A percentile compares a stretch with the other conserved stretches of the same genome.
Evolutionary conservation across 257 asterid genomes (phyloP).

Genomic region (Cordia subcordata): DNA sequence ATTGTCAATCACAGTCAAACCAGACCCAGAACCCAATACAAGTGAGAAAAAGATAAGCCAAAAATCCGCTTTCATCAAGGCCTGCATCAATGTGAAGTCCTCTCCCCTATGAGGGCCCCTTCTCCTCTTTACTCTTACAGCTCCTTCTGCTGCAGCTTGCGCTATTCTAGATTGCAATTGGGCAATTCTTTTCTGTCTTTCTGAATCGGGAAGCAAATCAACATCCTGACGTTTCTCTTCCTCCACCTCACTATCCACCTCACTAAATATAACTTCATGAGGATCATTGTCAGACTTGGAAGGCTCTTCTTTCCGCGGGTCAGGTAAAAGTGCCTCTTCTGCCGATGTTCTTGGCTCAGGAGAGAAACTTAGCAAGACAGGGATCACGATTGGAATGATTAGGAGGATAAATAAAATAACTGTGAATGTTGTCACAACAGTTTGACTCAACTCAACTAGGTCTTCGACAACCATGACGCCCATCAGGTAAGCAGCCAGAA

Average conservation of each 20-base stretch:
- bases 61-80: constrained; percentile 48
- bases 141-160: constrained; percentile 53
- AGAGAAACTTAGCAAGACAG: constrained; percentile 26
- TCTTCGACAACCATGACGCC: constrained; percentile 60
- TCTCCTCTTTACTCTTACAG: constrained; percentile 47
- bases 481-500: constrained; percentile 56
- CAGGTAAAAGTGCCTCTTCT: constrained; percentile 40
- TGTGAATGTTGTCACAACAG: constrained; percentile 28
- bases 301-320: constrained; percentile 27
- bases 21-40: constrained; percentile 50
- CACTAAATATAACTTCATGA: constrained; percentile 54
- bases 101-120: constrained; percentile 52
- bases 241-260: constrained; percentile 55
- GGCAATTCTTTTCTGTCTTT: constrained; percentile 38
- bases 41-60: constrained; percentile 52
- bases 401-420: constrained; percentile 33
- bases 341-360: constrained; percentile 21
- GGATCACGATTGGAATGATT: constrained; percentile 42
- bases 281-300: constrained; percentile 22
- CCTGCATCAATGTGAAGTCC: constrained; percentile 45
- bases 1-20: constrained; percentile 49
- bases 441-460: constrained; percentile 36
- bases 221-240: constrained; percentile 48
- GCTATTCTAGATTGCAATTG: constrained; percentile 38
- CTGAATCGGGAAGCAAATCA: constrained; percentile 45